Evolutionary conservation across 164 flowering plant species (phyloP).

Genomic region (Platanus orientalis): DNA sequence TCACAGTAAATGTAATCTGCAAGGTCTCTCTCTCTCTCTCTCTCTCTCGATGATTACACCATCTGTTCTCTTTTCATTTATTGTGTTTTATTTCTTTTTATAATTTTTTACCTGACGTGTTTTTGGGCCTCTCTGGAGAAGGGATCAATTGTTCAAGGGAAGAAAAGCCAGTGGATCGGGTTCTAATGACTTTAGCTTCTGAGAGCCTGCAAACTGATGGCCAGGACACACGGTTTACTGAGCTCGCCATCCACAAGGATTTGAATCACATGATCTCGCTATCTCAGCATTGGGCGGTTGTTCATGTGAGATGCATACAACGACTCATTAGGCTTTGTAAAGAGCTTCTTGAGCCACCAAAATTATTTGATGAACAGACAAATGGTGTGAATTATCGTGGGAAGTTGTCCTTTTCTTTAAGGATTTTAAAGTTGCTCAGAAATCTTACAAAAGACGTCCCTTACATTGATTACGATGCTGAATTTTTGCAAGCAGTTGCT

Average conservation of each 20-base stretch:
- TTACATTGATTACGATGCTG: slow-evolving; percentile 46
- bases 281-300: slow-evolving; percentile 70
- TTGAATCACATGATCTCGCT: slow-evolving; percentile 38
- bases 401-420: slow-evolving; percentile 49
- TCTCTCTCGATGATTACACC: neutral
- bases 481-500: slow-evolving; percentile 55
- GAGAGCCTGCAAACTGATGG: slow-evolving; percentile 46
- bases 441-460: slow-evolving; percentile 44
- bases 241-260: slow-evolving; percentile 29
- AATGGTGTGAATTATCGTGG: slow-evolving; percentile 27
- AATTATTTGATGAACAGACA: slow-evolving; percentile 43
- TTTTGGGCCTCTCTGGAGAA: slow-evolving; percentile 17
- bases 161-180: slow-evolving; percentile 51
- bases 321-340: slow-evolving; percentile 56
- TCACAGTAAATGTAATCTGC: slow-evolving; percentile 39
- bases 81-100: neutral
- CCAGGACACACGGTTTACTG: slow-evolving; percentile 21
- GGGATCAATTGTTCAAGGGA: slow-evolving; percentile 55
- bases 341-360: slow-evolving; percentile 37
- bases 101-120: neutral
- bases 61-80: neutral
- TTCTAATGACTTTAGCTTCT: slow-evolving; percentile 55
- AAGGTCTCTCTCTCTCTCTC: no score
- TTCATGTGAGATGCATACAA: slow-evolving; percentile 51
- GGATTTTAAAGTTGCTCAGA: slow-evolving; percentile 63